These are phyloP conservation scores for Plasmodium gallinaceum DNA, from an alignment of 169 alveolate species.

Conservation along the genomic window DNA sequence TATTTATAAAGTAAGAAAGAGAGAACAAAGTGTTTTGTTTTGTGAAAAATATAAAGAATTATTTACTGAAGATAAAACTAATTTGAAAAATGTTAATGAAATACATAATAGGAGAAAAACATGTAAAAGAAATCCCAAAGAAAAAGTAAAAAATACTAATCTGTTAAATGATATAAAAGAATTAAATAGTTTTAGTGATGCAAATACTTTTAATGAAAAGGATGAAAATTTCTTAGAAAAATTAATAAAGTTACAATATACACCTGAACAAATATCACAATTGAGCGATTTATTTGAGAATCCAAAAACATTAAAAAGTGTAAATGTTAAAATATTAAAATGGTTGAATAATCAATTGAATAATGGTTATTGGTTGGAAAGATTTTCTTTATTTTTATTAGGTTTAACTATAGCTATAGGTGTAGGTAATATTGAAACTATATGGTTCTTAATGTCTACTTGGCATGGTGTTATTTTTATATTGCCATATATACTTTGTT, in stretches of 20 bases:
- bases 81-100: conserved; percentile 16
- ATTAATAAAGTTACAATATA: conserved; percentile 78
- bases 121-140: background rate
- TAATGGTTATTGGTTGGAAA: conserved; percentile 84
- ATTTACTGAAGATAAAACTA: background rate
- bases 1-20: conserved; percentile 10
- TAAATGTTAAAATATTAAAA: conserved; percentile 76
- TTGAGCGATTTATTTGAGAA: conserved; percentile 83
- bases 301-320: conserved; percentile 78
- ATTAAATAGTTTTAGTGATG: conserved; percentile 38
- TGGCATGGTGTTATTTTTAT: conserved; percentile 84
- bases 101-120: background rate
- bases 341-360: conserved; percentile 79
- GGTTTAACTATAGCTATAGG: conserved; percentile 84
- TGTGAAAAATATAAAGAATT: conserved; percentile 15
- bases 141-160: background rate
- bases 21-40: conserved; percentile 7
- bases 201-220: conserved; percentile 11
- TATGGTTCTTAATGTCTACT: conserved; percentile 80
- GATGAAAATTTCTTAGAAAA: conserved; percentile 35
- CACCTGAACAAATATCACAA: conserved; percentile 84
- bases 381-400: conserved; percentile 80
- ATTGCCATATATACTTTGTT: conserved; percentile 80
- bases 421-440: conserved; percentile 86
- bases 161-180: conserved; percentile 24